A percentile compares a stretch with the other conserved stretches of the same genome.
These are phyloP conservation scores for Hericium rajendrae DNA, from an alignment of 768 basidiomycete genomes.

Conservation along the genomic window DNA sequence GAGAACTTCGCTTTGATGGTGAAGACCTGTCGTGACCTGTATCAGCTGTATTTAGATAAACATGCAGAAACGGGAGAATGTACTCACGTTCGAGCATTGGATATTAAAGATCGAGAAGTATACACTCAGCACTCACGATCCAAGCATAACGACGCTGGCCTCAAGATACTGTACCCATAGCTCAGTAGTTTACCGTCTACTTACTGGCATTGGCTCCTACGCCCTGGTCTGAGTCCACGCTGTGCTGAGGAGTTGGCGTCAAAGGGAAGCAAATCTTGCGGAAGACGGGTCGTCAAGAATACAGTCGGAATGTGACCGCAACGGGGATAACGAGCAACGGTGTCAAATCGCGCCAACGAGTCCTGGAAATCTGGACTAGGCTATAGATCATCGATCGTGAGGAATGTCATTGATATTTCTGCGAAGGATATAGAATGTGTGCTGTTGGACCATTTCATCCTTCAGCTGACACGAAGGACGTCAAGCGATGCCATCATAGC, in stretches of 20 bases:
- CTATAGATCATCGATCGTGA: too few species aligned
- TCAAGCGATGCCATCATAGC: too few species aligned
- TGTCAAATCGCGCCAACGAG: background rate
- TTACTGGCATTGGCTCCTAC: background rate
- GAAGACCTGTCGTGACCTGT: constrained; percentile 34
- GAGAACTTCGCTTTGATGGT: constrained; percentile 59
- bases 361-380: too few species aligned
- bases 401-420: too few species aligned
- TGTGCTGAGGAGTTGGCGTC: too few species aligned
- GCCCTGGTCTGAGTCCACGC: background rate
- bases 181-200: constrained; percentile 48
- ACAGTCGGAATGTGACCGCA: background rate
- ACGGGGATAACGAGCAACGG: background rate
- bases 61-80: background rate
- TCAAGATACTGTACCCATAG: constrained; percentile 62
- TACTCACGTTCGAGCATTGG: constrained; percentile 56
- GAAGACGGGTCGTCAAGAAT: too few species aligned
- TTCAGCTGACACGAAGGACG: too few species aligned
- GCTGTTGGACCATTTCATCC: too few species aligned
- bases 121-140: constrained; percentile 34
- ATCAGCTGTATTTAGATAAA: background rate
- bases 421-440: too few species aligned
- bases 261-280: too few species aligned
- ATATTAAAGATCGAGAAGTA: constrained; percentile 58
- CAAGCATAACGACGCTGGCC: constrained; percentile 48